Base-by-base conservation (phyloP, 345 rosid species). In the Eucalyptus regnans region DNA sequence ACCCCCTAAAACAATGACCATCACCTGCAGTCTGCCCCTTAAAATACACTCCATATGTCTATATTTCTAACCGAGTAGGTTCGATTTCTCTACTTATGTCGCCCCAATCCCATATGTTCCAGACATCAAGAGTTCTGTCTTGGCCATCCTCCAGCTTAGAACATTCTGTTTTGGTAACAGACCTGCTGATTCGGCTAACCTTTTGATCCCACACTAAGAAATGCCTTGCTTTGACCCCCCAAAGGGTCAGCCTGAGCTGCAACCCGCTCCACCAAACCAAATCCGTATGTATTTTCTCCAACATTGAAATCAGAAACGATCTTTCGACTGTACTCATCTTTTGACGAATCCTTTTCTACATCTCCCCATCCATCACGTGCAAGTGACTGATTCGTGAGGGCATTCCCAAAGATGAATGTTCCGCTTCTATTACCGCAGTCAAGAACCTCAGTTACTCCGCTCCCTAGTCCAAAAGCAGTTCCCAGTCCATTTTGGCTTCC, bases 391-490 rank as follows among this genome's bases (percentile, higher is more conserved):
- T 86, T 71, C 50, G 68, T 17, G 16, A 52, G 88, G 56, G 49
- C 86, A 48, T 49, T 49, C 49, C 88, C 88, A 12, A 89, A 68
- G 50, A 89, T 68, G 64, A 68, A 33, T 68, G 44, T 33, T 68
- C 80, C 43, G 1, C 49, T 60, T 27, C 44, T 41, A 10, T 86
- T 54, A 43, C 50, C 52, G 37, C 64, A 31, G 20, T 9, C 81
- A 49, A 62, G 23, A 9, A 9, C 11, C 17, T 41, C 50, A 23
- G 84, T 27, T 31, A 43, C 91, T 50, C 88, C 23, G 90, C 17
- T 94, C 93, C 94, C 62, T 92, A 90, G 58, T 90, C 94, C 91
- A 88, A 88, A 49, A 92, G 86, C 87, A 92, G 86, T 54, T 90
- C 91, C 9, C 62, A 76, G 87, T 92, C 93, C 64, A 92, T 89